A percentile compares a stretch with the other conserved stretches of the same genome.
phyloP scores from a whole-genome alignment of 768 basidiomycete genomes.

The Suillus ampliporus region DNA sequence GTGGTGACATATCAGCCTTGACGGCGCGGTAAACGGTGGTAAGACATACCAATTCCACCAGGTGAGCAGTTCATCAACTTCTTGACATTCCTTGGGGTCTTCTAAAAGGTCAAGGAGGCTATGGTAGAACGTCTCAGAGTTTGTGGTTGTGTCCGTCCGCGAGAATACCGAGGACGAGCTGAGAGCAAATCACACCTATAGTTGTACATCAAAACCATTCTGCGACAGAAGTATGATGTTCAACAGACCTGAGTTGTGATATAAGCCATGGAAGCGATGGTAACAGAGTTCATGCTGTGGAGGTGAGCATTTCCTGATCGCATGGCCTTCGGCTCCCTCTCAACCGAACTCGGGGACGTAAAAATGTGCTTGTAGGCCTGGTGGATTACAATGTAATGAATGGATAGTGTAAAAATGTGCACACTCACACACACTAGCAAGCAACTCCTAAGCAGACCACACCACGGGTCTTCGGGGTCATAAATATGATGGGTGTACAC shows the following conservation, averaged over 20 bases:
- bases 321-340: conserved; percentile 32
- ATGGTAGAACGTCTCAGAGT: conserved; percentile 22
- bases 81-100: conserved; percentile 15
- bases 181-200: conserved; percentile 14
- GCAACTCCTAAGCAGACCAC: conserved; percentile 26
- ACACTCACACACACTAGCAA: conserved; percentile 27
- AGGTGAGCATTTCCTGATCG: conserved; percentile 27
- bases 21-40: neutral
- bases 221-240: neutral
- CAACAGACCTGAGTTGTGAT: conserved; percentile 24
- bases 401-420: neutral
- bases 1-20: neutral
- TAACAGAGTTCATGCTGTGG: conserved; percentile 22
- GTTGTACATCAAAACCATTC: neutral
- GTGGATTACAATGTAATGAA: neutral
- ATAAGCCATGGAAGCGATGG: conserved; percentile 24
- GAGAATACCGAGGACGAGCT: conserved; percentile 19
- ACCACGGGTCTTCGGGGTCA: conserved; percentile 23
- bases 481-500: conserved; percentile 19
- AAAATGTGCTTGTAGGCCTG: conserved; percentile 10
- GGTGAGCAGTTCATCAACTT: conserved; percentile 10
- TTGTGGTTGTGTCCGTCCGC: conserved; percentile 17
- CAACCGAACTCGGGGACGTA: conserved; percentile 36
- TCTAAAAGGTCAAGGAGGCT: conserved; percentile 20
- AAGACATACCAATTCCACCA: conserved; percentile 25